Conservation (phyloP, 2,329 filamentous ascomycete species). For the Berkeleyomyces rouxiae region DNA sequence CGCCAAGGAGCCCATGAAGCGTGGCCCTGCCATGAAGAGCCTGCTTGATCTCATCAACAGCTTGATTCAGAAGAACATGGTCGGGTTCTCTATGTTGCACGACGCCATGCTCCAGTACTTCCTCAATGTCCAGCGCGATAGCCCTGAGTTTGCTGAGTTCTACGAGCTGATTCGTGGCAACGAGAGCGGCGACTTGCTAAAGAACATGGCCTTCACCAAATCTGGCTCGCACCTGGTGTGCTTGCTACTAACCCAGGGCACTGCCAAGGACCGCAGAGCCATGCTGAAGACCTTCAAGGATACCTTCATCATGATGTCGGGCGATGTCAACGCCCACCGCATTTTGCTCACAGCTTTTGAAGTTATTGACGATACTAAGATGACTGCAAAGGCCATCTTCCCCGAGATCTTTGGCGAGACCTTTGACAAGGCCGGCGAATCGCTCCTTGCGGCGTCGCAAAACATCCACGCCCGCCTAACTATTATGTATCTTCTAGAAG, state of each 20-base stretch:
- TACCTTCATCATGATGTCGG: slow-evolving; percentile 69
- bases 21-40: slow-evolving; percentile 70
- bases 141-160: slow-evolving; percentile 72
- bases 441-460: slow-evolving; percentile 46
- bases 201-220: slow-evolving; percentile 92
- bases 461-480: slow-evolving; percentile 49
- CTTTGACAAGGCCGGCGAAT: slow-evolving; percentile 42
- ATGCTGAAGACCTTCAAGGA: slow-evolving; percentile 84
- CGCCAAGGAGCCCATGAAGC: slow-evolving; percentile 64
- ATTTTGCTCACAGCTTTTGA: slow-evolving; percentile 78
- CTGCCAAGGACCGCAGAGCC: slow-evolving; percentile 81
- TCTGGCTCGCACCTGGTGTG: slow-evolving; percentile 71
- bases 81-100: slow-evolving; percentile 92
- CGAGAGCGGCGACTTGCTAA: slow-evolving; percentile 73
- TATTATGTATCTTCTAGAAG: slow-evolving; percentile 68
- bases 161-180: slow-evolving; percentile 83
- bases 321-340: slow-evolving; percentile 60
- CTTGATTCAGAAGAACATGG: slow-evolving; percentile 89
- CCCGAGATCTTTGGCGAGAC: slow-evolving; percentile 67
- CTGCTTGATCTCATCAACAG: slow-evolving; percentile 77
- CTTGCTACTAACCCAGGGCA: slow-evolving; percentile 66
- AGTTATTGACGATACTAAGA: slow-evolving; percentile 83
- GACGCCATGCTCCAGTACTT: slow-evolving; percentile 98
- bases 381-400: slow-evolving; percentile 73
- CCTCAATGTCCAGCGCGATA: slow-evolving; percentile 57